Base-by-base conservation (phyloP, 371 early-diverging fungal genomes). In the Lichtheimia hyalospora region DNA sequence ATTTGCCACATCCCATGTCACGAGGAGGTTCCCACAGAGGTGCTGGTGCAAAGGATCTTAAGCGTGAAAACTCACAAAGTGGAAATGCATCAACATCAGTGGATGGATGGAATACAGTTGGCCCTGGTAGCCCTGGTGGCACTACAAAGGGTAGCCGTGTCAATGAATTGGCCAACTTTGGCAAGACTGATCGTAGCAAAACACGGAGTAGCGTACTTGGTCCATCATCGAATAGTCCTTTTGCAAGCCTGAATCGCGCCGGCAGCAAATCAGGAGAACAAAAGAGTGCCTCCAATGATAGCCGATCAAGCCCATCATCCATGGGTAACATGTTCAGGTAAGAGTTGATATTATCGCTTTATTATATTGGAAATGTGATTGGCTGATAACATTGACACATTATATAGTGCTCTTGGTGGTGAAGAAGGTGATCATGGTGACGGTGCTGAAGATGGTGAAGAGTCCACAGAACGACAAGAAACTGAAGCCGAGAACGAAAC, bases 111-210 rank as follows among this genome's bases (percentile, higher is more conserved):
- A 87, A 71, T 51, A 85, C 86, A 23, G 89, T 86, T 25, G 85
- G 81, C 27, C 61, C 65, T 24, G 73, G 82, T 57, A 73, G 74
- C 10, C 72, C 83, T 49, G 53, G 71, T 72, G 52, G 72, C 75
- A 59, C 57, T 54, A 57, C 57, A 25, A 55, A 55, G 57, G 60
- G 59, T 69, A 61, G 77, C 71, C 74, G 82, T 71, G 68, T 81
- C 74, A 49, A 92, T 84, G 94, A 94, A 61, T 71, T 93, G 50
- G 77, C 87, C 42, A 81, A 83, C 58, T 93, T 95, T 73, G 96
- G 94, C 52, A 85, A 93, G 68, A 71, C 92, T 2, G 76, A 84
- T 44, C 84, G 89, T 53, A 75, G 85, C 66, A 89, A 87, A 70
- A 60, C 74, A 16, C 71, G 76, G 20, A 54, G 68, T 27, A 64